Evolutionary conservation across 495 filamentous ascomycete species (phyloP), one percentile per base, ranked within the genome.

Genomic region (Hyphodiscus hymeniophilus): DNA sequence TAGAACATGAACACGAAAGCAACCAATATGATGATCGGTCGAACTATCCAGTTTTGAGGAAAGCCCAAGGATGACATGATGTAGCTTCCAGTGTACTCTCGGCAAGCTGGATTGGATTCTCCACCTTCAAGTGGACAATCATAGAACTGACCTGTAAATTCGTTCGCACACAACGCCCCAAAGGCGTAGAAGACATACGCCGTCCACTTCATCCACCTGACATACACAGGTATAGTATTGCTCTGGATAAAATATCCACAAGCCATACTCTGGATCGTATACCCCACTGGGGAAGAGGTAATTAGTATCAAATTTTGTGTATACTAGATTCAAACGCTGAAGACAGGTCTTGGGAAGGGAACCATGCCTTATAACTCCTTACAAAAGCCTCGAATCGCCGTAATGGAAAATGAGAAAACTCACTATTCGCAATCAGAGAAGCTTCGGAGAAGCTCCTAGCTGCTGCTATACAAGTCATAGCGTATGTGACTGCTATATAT

Each of bases 201-300:
- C 10, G 67, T 69, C 62, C 77, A 81, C 60, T 85, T 85, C 7
- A 81, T 66, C 84, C 84, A 89, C 34, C 82, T 66, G 15, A 83
- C 73, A 58, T 84, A 89, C 3, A 87, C 72, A 0, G 84, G 82
- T 13, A 89, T 86, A 26, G 80, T 79, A 31, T 81, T 74, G 10
- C 71, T 63, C 52, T 87, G 82, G 21, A 87, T 75, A 54, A 87
- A 87, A 56, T 78, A 87, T 3, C 84, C 84, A 51, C 82, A 84
- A 0, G 77, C 70, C 72, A 87, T 74, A 8, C 71, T 77, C 62
- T 88, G 84, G 22, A 89, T 17, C 2, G 84, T 89, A 57, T 79
- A 87, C 1, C 63, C 73, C 34, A 87, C n/a, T n/a, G n/a, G n/a
- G n/a, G n/a, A n/a, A n/a, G n/a, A n/a, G n/a, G n/a, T n/a, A n/a